Conservation (phyloP, 345 rosid species). For the Pugionium dolabratum region DNA sequence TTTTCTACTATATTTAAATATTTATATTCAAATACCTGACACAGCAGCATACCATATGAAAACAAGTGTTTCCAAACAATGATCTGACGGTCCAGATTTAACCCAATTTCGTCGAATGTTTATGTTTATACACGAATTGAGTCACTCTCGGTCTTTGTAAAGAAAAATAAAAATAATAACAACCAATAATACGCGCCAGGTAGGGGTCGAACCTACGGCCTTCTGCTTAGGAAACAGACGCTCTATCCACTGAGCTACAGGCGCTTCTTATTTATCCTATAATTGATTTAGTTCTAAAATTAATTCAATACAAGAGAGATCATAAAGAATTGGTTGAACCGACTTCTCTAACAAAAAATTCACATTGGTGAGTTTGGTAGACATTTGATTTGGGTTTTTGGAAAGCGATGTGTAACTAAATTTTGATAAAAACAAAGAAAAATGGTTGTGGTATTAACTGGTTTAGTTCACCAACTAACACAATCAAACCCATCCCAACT, state of each 20-base stretch:
- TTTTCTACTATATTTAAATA: background rate
- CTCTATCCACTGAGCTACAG: constrained; percentile 99
- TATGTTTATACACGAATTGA: background rate
- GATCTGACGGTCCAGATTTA: constrained; percentile 25
- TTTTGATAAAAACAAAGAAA: constrained; percentile 4
- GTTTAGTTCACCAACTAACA: constrained; percentile 39
- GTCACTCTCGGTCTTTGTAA: constrained; percentile 4
- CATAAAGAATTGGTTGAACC: constrained; percentile 26
- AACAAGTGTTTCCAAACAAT: no score
- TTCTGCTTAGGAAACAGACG: constrained; percentile 99
- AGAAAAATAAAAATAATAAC: no score
- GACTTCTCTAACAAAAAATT: constrained; percentile 34
- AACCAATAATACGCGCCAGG: constrained; percentile 59
- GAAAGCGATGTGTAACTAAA: background rate
- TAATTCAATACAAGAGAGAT: background rate
- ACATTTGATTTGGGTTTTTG: constrained; percentile 21
- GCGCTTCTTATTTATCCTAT: constrained; percentile 44
- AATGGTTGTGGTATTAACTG: constrained; percentile 25
- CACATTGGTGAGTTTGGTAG: constrained; percentile 41
- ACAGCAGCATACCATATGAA: background rate
- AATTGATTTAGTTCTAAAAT: no score
- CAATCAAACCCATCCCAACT: constrained; percentile 22
- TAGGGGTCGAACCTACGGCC: constrained; percentile 93
- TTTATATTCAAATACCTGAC: background rate
- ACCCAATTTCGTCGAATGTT: constrained; percentile 14